Evolutionary conservation across 805 yeast species (phyloP).

Genomic region (Barnettozyma pratensis): DNA sequence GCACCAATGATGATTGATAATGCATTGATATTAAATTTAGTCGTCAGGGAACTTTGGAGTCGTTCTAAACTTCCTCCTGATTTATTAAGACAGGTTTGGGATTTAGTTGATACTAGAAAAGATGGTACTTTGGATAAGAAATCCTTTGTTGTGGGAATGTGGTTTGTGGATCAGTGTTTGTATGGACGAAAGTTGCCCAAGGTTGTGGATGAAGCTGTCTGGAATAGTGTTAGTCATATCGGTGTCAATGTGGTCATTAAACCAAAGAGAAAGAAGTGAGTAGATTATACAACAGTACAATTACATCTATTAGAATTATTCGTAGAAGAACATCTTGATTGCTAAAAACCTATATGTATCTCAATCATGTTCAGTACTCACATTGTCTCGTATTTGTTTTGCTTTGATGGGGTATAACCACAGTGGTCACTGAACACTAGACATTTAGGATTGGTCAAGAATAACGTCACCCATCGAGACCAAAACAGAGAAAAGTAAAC

Average conservation of each 20-base stretch:
- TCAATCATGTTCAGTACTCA: no score
- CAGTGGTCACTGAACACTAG: no score
- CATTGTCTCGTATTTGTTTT: no score
- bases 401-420: no score
- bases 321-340: no score
- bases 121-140: conserved; percentile 76
- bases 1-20: conserved; percentile 14
- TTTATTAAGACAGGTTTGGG: conserved; percentile 59
- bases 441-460: no score
- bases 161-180: conserved; percentile 94
- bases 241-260: conserved; percentile 32
- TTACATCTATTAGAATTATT: no score
- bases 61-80: conserved; percentile 69
- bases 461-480: no score
- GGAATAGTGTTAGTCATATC: conserved; percentile 68
- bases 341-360: no score
- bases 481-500: no score
- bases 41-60: conserved; percentile 76
- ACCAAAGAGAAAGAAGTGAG: conserved; percentile 16
- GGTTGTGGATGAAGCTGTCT: conserved; percentile 57
- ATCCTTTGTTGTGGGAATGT: conserved; percentile 93
- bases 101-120: conserved; percentile 56
- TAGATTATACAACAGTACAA: not conserved
- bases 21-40: conserved; percentile 33
- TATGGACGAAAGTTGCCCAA: conserved; percentile 89